These are phyloP conservation scores for Neonectria sp. DNA, from an alignment of 2,329 filamentous ascomycete species.

Conservation along the genomic window DNA sequence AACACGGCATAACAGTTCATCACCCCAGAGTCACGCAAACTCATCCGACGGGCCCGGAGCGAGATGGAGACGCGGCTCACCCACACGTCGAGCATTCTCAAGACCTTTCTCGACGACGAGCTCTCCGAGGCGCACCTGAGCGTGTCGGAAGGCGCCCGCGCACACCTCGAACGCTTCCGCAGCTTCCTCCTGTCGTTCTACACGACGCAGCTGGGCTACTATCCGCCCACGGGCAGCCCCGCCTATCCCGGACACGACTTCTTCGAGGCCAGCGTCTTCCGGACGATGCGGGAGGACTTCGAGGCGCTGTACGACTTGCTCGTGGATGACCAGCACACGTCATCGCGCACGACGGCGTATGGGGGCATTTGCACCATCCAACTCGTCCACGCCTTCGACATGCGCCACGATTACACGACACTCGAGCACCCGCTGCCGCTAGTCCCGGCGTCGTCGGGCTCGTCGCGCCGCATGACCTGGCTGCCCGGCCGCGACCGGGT, in stretches of 20 bases:
- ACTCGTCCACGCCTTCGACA: constrained; percentile 77
- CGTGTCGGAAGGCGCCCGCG: constrained; percentile 70
- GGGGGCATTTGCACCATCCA: constrained; percentile 81
- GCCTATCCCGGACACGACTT: constrained; percentile 53
- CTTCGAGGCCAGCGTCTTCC: constrained; percentile 72
- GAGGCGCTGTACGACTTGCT: constrained; percentile 79
- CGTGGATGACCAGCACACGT: constrained; percentile 72
- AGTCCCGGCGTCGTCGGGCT: constrained; percentile 66
- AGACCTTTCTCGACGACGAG: constrained; percentile 80
- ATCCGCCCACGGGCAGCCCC: constrained; percentile 69
- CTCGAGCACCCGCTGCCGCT: constrained; percentile 78
- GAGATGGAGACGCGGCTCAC: constrained; percentile 77
- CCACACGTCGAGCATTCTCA: constrained; percentile 70
- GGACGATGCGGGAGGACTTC: constrained; percentile 78
- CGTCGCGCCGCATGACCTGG: constrained; percentile 58
- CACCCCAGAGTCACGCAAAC: constrained; percentile 70
- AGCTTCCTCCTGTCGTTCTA: constrained; percentile 79
- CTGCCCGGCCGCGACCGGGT: constrained; percentile 57
- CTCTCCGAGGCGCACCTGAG: constrained; percentile 77
- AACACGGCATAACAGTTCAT: constrained; percentile 60
- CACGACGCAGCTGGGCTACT: constrained; percentile 77
- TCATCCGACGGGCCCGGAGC: constrained; percentile 73
- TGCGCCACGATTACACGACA: constrained; percentile 69
- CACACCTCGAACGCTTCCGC: constrained; percentile 81
- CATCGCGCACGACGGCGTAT: constrained; percentile 65